Percentiles rank a stretch among this genome's conserved stretches.
phyloP scores from a whole-genome alignment of 768 basidiomycete species.

The Lactifluus pinguis region DNA sequence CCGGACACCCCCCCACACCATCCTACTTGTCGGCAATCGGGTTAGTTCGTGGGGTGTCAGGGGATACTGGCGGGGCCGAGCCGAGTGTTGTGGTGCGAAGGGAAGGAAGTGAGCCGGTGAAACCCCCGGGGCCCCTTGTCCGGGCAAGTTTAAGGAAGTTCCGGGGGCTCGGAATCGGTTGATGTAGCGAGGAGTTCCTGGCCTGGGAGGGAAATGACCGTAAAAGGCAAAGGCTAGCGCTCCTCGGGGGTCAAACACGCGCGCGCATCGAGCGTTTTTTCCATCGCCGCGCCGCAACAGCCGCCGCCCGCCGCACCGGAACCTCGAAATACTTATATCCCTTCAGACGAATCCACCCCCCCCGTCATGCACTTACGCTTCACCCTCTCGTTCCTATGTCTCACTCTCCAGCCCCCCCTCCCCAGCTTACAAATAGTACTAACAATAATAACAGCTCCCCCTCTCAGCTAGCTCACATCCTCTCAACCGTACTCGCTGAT shows the following conservation, averaged over 20 bases:
- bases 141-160: background rate
- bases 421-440: conserved; percentile 8
- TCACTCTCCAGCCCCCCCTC: conserved; percentile 17
- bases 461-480: conserved; percentile 18
- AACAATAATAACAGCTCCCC: conserved; percentile 8
- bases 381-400: conserved; percentile 17
- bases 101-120: background rate
- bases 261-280: conserved; percentile 17
- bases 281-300: conserved; percentile 18
- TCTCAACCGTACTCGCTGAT: conserved; percentile 20
- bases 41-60: conserved; percentile 6
- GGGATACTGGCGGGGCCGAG: background rate
- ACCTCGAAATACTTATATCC: conserved; percentile 19
- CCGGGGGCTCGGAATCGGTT: conserved; percentile 11
- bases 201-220: background rate
- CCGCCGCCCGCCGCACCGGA: conserved; percentile 19
- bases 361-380: conserved; percentile 17
- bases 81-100: no score
- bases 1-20: background rate
- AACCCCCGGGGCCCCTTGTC: background rate
- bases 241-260: conserved; percentile 18
- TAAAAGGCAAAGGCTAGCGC: conserved; percentile 16
- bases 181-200: background rate
- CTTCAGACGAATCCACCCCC: conserved; percentile 8
- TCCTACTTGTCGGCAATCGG: conserved; percentile 6